Conservation (phyloP, 352 stramenopile species). For the Globisporangium lucens region DNA sequence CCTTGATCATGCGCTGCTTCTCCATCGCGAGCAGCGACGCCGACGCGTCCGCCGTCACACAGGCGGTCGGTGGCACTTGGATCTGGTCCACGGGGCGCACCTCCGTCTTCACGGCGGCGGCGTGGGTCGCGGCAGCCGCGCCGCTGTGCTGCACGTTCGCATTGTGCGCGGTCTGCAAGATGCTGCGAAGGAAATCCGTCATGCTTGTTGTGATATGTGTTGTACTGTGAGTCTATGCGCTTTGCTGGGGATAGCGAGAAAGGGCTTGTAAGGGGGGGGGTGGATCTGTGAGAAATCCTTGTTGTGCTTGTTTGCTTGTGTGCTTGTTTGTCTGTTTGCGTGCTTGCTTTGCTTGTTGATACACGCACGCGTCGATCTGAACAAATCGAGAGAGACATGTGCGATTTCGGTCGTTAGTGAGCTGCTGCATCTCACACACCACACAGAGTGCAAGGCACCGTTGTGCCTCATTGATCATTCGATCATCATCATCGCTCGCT, state of each 20-base stretch:
- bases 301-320: neutral
- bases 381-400: neutral
- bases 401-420: conserved; percentile 1
- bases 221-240: conserved; percentile 10
- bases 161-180: conserved; percentile 50
- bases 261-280: neutral
- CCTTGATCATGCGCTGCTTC: conserved; percentile 58
- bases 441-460: neutral
- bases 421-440: neutral
- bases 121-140: neutral
- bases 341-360: neutral
- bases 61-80: conserved; percentile 36
- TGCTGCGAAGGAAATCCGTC: conserved; percentile 79
- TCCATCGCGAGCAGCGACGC: conserved; percentile 21
- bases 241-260: conserved; percentile 1
- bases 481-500: neutral
- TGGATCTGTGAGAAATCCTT: neutral
- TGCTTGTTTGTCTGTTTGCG: neutral
- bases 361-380: neutral
- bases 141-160: conserved; percentile 16
- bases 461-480: neutral
- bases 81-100: conserved; percentile 58
- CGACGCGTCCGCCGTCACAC: conserved; percentile 17
- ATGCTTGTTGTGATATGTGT: conserved; percentile 26
- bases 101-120: conserved; percentile 29